Conservation (phyloP, 495 filamentous ascomycete species). For the Cercophora newfieldiana region DNA sequence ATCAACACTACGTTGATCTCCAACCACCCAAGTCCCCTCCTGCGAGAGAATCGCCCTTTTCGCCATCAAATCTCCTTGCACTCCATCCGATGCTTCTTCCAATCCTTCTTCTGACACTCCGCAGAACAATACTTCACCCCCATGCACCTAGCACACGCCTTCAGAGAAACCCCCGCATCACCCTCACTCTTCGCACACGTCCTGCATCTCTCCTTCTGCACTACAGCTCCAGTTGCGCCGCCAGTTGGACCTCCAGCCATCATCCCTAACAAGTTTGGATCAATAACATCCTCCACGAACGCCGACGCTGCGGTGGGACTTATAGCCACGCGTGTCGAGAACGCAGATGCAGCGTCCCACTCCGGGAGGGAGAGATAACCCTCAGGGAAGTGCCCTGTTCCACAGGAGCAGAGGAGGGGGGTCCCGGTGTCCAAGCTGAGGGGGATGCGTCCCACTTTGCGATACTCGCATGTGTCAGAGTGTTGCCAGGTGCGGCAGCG, state of each 20-base stretch:
- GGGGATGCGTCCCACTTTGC: constrained; percentile 29
- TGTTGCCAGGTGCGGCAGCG: constrained; percentile 58
- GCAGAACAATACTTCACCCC: constrained; percentile 35
- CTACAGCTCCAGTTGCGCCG: neutral
- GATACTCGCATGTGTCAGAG: constrained; percentile 50
- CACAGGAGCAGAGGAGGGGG: constrained; percentile 39
- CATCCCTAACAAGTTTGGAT: constrained; percentile 9
- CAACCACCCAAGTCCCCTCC: too few relatives aligned
- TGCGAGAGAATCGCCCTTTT: neutral
- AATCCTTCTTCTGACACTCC: constrained; percentile 41
- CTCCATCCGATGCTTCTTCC: constrained; percentile 40
- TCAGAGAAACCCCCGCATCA: constrained; percentile 22
- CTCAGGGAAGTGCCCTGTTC: constrained; percentile 33
- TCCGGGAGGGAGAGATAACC: constrained; percentile 33
- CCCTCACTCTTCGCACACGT: constrained; percentile 30
- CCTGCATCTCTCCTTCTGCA: constrained; percentile 22
- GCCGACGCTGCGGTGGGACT: constrained; percentile 35
- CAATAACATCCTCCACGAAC: constrained; percentile 34
- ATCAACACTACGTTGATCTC: too few relatives aligned
- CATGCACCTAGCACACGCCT: constrained; percentile 34
- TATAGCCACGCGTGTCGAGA: constrained; percentile 39
- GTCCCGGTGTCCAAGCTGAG: constrained; percentile 29
- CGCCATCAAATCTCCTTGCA: constrained; percentile 23
- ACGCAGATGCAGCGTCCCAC: constrained; percentile 29
- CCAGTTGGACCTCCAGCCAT: neutral